Percentiles rank a stretch among this genome's conserved stretches.
These are phyloP conservation scores for Hyphopichia pseudoburtonii DNA, from an alignment of 1,139 yeast species.

Conservation along the genomic window DNA sequence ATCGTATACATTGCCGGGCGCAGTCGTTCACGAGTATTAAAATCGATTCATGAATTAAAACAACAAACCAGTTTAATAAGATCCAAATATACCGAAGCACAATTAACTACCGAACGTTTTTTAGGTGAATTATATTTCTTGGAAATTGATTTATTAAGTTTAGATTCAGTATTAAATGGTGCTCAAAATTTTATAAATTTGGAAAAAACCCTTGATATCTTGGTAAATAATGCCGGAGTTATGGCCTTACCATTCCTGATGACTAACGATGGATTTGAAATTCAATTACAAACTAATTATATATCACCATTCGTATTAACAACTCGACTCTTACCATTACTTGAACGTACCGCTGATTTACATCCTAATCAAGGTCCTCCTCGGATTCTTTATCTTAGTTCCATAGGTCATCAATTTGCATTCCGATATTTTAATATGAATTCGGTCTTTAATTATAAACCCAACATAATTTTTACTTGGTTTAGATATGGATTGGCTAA, in stretches of 20 bases:
- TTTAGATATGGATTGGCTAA: conserved; percentile 79
- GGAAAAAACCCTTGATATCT: conserved; percentile 58
- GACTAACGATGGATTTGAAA: conserved; percentile 74
- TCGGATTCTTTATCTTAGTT: conserved; percentile 65
- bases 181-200: conserved; percentile 45
- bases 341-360: conserved; percentile 38
- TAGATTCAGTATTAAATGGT: conserved; percentile 59
- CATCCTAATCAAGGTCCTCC: conserved; percentile 39
- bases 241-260: conserved; percentile 69
- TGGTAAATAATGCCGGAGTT: conserved; percentile 80
- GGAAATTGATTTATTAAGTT: conserved; percentile 61
- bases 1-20: conserved; percentile 44
- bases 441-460: conserved; percentile 56
- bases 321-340: conserved; percentile 54
- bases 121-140: conserved; percentile 61
- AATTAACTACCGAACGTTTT: conserved; percentile 16
- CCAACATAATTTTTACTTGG: conserved; percentile 73
- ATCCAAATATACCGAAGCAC: background rate
- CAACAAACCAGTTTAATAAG: conserved; percentile 16
- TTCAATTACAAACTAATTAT: conserved; percentile 79
- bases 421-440: conserved; percentile 50
- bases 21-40: conserved; percentile 32
- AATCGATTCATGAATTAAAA: conserved; percentile 37
- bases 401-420: conserved; percentile 67
- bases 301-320: conserved; percentile 74